A percentile compares a stretch with the other conserved stretches of the same genome.
Evolutionary conservation across 2,329 filamentous ascomycete species (phyloP).

Genomic region (Colletotrichum kahawae): DNA sequence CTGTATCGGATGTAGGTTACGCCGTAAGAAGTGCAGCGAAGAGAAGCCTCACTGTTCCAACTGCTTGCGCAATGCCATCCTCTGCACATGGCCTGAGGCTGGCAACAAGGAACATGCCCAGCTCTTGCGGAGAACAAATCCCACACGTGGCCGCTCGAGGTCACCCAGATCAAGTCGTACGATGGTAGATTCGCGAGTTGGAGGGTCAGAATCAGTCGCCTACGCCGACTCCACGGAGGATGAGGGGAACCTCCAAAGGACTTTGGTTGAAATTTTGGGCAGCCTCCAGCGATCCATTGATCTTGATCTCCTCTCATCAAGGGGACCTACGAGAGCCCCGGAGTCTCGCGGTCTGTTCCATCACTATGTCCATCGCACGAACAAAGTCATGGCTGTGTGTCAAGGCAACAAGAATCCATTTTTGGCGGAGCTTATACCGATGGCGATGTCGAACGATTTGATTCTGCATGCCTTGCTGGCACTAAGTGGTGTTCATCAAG

Average conservation of each 20-base stretch:
- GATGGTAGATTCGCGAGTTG: not conserved
- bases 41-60: not conserved
- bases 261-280: not conserved
- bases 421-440: not conserved
- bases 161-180: not conserved
- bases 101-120: not conserved
- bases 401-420: not conserved
- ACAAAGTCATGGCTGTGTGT: not conserved
- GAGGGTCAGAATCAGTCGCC: rapidly evolving
- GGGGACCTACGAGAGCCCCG: not conserved
- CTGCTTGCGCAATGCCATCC: not conserved
- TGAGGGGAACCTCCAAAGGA: not conserved
- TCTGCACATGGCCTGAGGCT: not conserved
- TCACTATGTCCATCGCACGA: not conserved
- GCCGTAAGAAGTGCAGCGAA: not conserved
- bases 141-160: not conserved
- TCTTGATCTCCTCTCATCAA: not conserved
- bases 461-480: not conserved
- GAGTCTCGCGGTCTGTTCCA: not conserved
- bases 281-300: not conserved
- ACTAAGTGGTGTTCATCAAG: not conserved
- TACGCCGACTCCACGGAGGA: not conserved
- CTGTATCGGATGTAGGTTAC: not conserved
- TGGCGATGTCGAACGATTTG: not conserved
- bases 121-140: not conserved